These are phyloP conservation scores for Paxillus rubicundulus DNA, from an alignment of 768 basidiomycete genomes.

Conservation along the genomic window DNA sequence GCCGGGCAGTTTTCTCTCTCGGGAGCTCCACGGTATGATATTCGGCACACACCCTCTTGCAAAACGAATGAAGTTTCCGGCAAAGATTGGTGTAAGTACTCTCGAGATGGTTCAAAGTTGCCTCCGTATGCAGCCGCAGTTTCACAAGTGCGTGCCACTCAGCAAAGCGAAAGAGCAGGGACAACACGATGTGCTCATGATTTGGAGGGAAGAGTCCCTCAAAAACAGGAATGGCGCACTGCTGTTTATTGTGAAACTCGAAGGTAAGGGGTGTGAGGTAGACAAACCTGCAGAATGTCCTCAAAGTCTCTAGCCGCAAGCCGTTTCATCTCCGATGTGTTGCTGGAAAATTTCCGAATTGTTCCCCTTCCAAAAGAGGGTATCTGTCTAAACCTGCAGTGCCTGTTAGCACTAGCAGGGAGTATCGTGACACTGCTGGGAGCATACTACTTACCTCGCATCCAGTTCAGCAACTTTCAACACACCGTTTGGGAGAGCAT, in stretches of 20 bases:
- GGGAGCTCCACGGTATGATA: slow-evolving; percentile 32
- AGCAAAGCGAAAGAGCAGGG: slow-evolving; percentile 26
- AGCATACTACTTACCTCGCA: slow-evolving; percentile 16
- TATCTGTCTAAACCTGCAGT: slow-evolving; percentile 12
- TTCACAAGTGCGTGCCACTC: slow-evolving; percentile 38
- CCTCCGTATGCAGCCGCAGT: slow-evolving; percentile 30
- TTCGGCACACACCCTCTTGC: slow-evolving; percentile 7
- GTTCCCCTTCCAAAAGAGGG: slow-evolving; percentile 23
- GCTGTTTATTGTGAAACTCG: neutral
- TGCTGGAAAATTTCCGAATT: slow-evolving; percentile 20
- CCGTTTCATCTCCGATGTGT: slow-evolving; percentile 23
- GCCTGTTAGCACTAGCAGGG: no score
- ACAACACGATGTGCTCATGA: slow-evolving; percentile 19
- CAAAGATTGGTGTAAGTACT: slow-evolving; percentile 18
- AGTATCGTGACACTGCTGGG: no score
- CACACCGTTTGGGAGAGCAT: neutral
- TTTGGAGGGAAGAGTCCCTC: slow-evolving; percentile 33
- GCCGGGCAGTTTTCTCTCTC: slow-evolving; percentile 23
- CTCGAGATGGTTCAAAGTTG: slow-evolving; percentile 19
- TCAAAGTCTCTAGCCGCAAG: slow-evolving; percentile 25
- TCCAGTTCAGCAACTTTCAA: slow-evolving; percentile 21
- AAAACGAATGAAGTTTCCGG: slow-evolving; percentile 21
- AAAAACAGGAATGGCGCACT: slow-evolving; percentile 36
- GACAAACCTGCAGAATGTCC: slow-evolving; percentile 22
- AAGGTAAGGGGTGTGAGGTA: neutral